Base-by-base conservation (phyloP, 1,139 yeast genomes). In the Geotrichum restrictum region DNA sequence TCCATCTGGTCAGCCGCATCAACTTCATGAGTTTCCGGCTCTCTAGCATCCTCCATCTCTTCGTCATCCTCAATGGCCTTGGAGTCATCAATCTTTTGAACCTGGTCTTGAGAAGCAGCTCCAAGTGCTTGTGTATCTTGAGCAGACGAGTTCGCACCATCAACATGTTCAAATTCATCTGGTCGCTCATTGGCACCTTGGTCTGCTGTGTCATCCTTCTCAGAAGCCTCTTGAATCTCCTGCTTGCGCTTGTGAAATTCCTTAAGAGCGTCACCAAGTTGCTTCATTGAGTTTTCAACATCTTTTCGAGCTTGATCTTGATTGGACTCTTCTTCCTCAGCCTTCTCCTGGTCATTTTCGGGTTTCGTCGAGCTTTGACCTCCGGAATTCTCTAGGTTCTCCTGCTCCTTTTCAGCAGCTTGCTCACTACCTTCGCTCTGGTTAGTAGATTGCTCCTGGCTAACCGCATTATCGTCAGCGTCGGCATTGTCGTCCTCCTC, bases 241-340 rank as follows among this genome's bases (percentile, higher is more conserved):
- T 87, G 89, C 59, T 87, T 82, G 64, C 96, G 85, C 66, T 89
- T 86, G 66, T 91, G 95, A 72, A 86, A 93, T 66, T 91, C 96
- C 65, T 89, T 87, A 68, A 89, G 69, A 0, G 95, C 81, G 66
- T 91, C 97, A 51, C 98, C 98, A 22, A 93, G 75, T 65, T 89
- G 89, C 66, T 86, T 86, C 69, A 91, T 74, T 0, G 94, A 81
- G 62, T 89, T 94, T 53, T 79, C 78, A n/a, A 89, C 93, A 61
- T 79, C 79, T 52, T 85, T 83, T 54, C 87, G 75, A 10, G 88
- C 83, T 21, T 77, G 74, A 58, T 87, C 94, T n/a, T 68, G 59
- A 7, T 48, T 55, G 3, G 46, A 64, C 63, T 57, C 72, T 1
- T 65, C 64, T 1, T 55, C 59, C 13, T 53, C 56, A 34, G 52